Evolutionary conservation across 148 eudicot species (phyloP).

Genomic region (Dianthus caryophyllus): DNA sequence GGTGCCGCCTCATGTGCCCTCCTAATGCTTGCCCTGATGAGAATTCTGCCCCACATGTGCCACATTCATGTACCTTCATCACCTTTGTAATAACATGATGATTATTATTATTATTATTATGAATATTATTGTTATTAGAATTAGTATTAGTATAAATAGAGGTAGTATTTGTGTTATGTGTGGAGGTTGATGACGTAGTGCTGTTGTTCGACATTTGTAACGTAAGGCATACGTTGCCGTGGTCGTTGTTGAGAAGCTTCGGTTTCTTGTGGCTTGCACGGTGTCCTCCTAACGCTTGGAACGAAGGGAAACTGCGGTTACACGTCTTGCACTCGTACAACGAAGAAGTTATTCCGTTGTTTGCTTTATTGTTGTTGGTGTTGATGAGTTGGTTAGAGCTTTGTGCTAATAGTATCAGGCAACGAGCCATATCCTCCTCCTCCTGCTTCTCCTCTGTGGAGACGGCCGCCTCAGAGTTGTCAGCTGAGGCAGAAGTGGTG

Average conservation of each 20-base stretch:
- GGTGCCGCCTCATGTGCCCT: slow-evolving; percentile 62
- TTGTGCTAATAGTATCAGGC: slow-evolving; percentile 72
- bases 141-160: background rate
- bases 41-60: slow-evolving; percentile 50
- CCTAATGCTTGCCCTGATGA: slow-evolving; percentile 57
- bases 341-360: background rate
- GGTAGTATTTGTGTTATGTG: background rate
- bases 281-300: slow-evolving; percentile 64
- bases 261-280: slow-evolving; percentile 57
- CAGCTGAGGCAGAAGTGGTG: slow-evolving; percentile 7
- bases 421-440: slow-evolving; percentile 77
- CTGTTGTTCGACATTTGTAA: slow-evolving; percentile 39
- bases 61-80: slow-evolving; percentile 51
- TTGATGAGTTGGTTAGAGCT: slow-evolving; percentile 24
- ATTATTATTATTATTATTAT: too few species aligned
- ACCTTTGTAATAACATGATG: slow-evolving; percentile 12
- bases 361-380: background rate
- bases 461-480: slow-evolving; percentile 6
- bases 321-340: slow-evolving; percentile 60
- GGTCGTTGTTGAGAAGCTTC: slow-evolving; percentile 2
- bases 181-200: background rate
- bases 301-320: slow-evolving; percentile 38
- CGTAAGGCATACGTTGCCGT: slow-evolving; percentile 29
- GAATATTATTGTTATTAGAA: too few species aligned
- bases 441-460: slow-evolving; percentile 17